phyloP scores from a whole-genome alignment of 164 flowering plant species.

The Magnolia sinica region DNA sequence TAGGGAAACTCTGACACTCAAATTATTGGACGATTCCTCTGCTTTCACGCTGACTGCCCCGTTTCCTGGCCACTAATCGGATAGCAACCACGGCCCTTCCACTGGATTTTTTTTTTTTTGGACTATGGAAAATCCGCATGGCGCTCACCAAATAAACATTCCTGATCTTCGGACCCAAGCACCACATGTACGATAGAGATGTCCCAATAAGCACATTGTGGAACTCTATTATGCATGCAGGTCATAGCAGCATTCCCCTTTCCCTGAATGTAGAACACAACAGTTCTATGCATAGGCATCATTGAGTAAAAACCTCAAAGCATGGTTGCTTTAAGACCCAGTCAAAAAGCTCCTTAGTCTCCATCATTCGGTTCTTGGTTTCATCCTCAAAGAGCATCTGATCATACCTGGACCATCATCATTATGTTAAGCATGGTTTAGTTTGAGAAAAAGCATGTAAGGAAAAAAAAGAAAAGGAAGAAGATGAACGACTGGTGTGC shows the following conservation, averaged over 20 bases:
- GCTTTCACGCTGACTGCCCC: too few relatives aligned
- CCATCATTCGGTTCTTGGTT: slow-evolving; percentile 85
- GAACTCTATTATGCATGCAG: background rate
- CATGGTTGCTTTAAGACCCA: slow-evolving; percentile 98
- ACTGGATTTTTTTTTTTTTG: too few relatives aligned
- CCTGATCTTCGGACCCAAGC: too few relatives aligned
- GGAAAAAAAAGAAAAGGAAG: background rate
- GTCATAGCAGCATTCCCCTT: background rate
- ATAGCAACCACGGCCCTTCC: too few relatives aligned
- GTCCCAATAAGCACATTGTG: background rate
- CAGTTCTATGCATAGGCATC: slow-evolving; percentile 4
- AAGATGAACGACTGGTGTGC: background rate
- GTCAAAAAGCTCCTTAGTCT: slow-evolving; percentile 89
- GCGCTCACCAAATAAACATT: too few relatives aligned
- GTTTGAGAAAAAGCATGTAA: too few relatives aligned
- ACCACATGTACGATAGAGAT: background rate
- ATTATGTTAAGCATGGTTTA: background rate
- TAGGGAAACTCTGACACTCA: too few relatives aligned
- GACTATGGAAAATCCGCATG: too few relatives aligned
- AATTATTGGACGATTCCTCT: too few relatives aligned
- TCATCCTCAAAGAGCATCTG: slow-evolving; percentile 94
- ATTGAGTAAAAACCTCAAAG: slow-evolving; percentile 62
- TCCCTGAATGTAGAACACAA: background rate
- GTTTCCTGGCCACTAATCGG: too few relatives aligned
- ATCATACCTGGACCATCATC: slow-evolving; percentile 69